Conservation (phyloP, 306 rosid genomes). For the Corylus avellana region DNA sequence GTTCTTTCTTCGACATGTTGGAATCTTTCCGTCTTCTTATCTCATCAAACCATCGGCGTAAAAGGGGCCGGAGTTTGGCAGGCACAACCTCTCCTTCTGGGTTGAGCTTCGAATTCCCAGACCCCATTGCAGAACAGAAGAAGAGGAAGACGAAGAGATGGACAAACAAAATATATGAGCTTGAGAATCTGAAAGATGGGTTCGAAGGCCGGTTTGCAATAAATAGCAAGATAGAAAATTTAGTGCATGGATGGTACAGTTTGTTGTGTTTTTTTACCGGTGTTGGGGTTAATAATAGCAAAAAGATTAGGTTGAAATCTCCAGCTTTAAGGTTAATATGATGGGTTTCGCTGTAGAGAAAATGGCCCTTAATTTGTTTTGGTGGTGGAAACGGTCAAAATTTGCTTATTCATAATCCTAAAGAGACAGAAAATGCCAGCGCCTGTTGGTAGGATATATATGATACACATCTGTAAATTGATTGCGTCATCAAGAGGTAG, state of each 20-base stretch:
- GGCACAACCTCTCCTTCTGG: constrained; percentile 36
- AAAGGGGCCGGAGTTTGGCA: constrained; percentile 35
- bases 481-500: background rate
- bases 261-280: constrained; percentile 16
- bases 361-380: background rate
- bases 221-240: background rate
- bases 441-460: background rate
- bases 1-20: constrained; percentile 47
- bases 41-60: constrained; percentile 32
- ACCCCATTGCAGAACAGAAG: constrained; percentile 53
- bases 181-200: constrained; percentile 21
- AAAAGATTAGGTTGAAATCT: background rate
- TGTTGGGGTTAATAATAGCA: constrained; percentile 35
- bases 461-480: background rate
- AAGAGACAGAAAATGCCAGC: background rate
- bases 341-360: background rate
- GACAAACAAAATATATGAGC: constrained; percentile 8
- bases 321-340: background rate
- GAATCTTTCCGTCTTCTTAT: constrained; percentile 23
- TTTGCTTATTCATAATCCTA: background rate
- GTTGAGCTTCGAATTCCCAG: constrained; percentile 49
- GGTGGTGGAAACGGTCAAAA: constrained; percentile 14
- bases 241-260: constrained; percentile 7
- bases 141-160: background rate
- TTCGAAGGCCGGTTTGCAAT: constrained; percentile 14